Evolutionary conservation across 1,139 yeast species (phyloP), one percentile per base, ranked within the genome.

Genomic region (Kodamaea sp.): DNA sequence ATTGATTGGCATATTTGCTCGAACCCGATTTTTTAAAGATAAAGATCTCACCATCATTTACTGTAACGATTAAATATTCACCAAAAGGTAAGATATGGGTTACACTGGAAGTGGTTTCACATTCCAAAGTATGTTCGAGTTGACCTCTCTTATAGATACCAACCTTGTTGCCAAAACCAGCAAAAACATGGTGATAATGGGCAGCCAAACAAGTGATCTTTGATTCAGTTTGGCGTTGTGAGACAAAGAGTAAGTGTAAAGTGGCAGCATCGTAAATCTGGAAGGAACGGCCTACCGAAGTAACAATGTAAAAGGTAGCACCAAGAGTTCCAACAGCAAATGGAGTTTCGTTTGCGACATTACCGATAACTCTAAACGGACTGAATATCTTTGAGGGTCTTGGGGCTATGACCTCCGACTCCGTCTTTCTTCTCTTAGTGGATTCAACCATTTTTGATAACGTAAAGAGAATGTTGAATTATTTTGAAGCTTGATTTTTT

Each of bases 241-340:
- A 87, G 8, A 92, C 95, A 63, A 92, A 94, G 29, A 92, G 66
- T 48, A 92, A 70, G 52, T 87, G 95, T 46, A 92, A 71, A 5
- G 87, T 88, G 31, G 92, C 79, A 10, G 96, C 96, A 65, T 92
- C 98, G 55, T 86, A 94, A 29, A 92, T 87, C 60, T 92, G 98
- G 63, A 92, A 88, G 1, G 94, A 77, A 42, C 80, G 74, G 5
- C 97, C 98, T 24, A 92, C 96, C 28, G 88, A 81, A 0, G 98
- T 90, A 8, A 86, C 95, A 34, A 88, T 79, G 52, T 90, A 84
- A 54, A 85, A 90, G 1, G 95, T 81, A 11, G 87, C 75, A 41
- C 99, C 99, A 42, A 92, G 71, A 1, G 92, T 80, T 25, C 97
- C 95, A 27, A 89, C 70, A 8, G 96, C 88, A 58, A 89, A 85